Conservation (phyloP, 2,329 filamentous ascomycete species). For the Triangularia verruculosa region DNA sequence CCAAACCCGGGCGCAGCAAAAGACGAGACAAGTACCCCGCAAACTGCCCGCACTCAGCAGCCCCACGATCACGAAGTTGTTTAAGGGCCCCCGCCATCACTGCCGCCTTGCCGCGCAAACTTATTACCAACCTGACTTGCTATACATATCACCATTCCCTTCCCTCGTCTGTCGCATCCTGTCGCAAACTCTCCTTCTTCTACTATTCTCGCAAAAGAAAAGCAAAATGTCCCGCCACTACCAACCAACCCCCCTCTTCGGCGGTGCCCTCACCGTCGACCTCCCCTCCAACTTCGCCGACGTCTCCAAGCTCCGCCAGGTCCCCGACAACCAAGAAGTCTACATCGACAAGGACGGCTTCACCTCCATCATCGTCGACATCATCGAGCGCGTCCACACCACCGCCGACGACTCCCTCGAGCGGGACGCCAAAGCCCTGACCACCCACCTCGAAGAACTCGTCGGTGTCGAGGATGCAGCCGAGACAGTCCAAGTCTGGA, state of each 20-base stretch:
- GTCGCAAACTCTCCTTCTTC: not conserved
- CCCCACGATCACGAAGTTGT: not conserved
- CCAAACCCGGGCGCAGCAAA: not conserved
- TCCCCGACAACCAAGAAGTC: conserved; percentile 88
- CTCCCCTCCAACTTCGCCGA: conserved; percentile 67
- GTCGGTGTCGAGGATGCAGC: conserved; percentile 55
- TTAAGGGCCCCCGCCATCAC: conserved; percentile 1
- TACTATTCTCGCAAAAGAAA: not conserved
- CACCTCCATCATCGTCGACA: conserved; percentile 85
- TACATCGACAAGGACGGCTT: conserved; percentile 82
- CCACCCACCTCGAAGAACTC: conserved; percentile 66
- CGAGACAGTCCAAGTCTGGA: conserved; percentile 64
- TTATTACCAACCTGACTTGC: not conserved
- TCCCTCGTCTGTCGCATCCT: not conserved
- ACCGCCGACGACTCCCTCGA: conserved; percentile 48
- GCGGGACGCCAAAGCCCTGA: conserved; percentile 67
- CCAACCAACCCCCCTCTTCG: conserved; percentile 61
- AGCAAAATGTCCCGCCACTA: conserved; percentile 45
- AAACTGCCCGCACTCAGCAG: not conserved
- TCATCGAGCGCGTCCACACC: conserved; percentile 70
- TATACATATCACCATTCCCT: not conserved
- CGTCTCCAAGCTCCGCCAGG: conserved; percentile 66
- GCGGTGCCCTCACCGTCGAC: conserved; percentile 68
- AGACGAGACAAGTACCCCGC: conserved; percentile 3
- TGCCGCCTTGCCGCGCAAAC: not conserved